Base-by-base conservation (phyloP, 2,329 filamentous ascomycete species). In the Apiospora malaysiana region DNA sequence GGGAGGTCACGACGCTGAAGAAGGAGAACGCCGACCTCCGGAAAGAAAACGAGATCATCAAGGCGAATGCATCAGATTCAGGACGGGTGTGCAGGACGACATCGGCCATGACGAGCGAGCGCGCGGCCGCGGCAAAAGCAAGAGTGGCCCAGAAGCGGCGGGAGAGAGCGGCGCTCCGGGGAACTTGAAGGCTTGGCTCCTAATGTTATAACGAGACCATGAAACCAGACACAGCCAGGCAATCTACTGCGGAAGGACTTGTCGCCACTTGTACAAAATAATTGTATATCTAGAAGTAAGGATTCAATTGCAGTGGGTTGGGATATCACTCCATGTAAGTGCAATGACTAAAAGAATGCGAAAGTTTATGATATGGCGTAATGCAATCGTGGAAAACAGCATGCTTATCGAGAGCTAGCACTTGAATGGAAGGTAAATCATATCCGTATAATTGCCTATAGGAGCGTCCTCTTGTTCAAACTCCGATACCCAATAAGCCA, bases 1-100 rank as follows among this genome's bases (percentile, higher is more conserved):
- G 85, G 74, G 85, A 88, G 73, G 78, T 89, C 49, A 83, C 82
- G 71, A 79, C 79, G 0, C 78, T 89, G 2, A 86, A 86, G 75
- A 75, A 42, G 9, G 67, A 68, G 27, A 68, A 68, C 14, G 67
- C 21, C 4, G 27, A n/a, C 9, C 46, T 68, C 45, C 42, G 32
- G 32, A 49, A 37, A 49, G 67, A 68, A 27, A 68, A 68, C 46
- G 67, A 68, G 67, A 42, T 51, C n/a, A n/a, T 51, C 67, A 68
- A 49, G 32, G n/a, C 46, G 10, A 68, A 23, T 27, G 21, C 47
- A 12, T 37, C 66, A 7, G 66, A 45, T n/a, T 45, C 66, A 8
- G 16, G 2, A 67, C n/a, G 23, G 2, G 25, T 37, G 23, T 27
- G 16, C 23, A 21, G 66, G 32, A 46, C 66, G 27, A 68, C 25